Base-by-base conservation (phyloP, 768 basidiomycete genomes). In the Mycena rosella region DNA sequence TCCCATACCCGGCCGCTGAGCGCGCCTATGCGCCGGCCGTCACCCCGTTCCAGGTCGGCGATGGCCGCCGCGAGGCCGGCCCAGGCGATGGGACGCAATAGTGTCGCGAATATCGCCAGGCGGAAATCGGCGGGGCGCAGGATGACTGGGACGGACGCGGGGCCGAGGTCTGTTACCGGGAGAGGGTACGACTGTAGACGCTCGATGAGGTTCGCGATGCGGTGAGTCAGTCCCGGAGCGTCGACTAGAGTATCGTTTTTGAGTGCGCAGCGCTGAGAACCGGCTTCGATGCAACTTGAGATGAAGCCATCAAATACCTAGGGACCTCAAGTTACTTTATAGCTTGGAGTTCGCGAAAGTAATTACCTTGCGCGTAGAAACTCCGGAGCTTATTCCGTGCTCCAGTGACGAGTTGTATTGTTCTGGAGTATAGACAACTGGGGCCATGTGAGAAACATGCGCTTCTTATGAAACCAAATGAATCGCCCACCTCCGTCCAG, bases 401-500 rank as follows among this genome's bases (percentile, higher is more conserved):
- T 60, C 62, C 4, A 63, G 27, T 5, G 64, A 14, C 17, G 67
- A 69, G 1, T 49, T 64, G 34, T 69, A 69, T 48, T 61, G 67
- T n/a, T 69, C 67, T 0, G 67, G 67, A 1, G 62, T 57, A 27
- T 60, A 69, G 14, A 69, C 60, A 11, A 69, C 67, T 69, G 29
- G 4, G 11, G 1, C 11, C 9, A 40, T 17, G 34, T 2, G 27
- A 20, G 5, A 17, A 45, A 20, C 3, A 8, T 11, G 26, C 8
- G 1, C 14, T 30, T 27, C 24, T 24, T 9, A 24, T 5, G 18
- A 15, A 49, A 1, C 30, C 30, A 27, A 40, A 13, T 13, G n/a
- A 9, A n/a, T 2, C 6, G 18, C 17, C 10, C 5, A 60, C 68
- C 68, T 48, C 68, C 68, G 27, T 69, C 68, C 3, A 65, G 63